Conservation (phyloP, 164 flowering plant genomes). For the Amborella trichopoda region DNA sequence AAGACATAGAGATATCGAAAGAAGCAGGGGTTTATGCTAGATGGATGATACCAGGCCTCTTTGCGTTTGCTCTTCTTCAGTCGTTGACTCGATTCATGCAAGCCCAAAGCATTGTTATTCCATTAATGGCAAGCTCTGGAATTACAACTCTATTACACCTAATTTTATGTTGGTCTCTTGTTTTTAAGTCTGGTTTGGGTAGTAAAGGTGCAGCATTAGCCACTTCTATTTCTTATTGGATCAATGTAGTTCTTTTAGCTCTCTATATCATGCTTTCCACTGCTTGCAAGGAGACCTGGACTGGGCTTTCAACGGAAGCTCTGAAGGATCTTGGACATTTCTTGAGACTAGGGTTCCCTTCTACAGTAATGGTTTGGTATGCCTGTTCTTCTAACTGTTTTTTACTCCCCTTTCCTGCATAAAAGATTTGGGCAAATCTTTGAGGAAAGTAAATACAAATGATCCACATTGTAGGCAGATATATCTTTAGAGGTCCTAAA, state of each 20-base stretch:
- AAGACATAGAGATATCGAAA: neutral
- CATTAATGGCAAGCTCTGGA: neutral
- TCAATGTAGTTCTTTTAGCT: neutral
- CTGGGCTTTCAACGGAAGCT: slow-evolving; percentile 2
- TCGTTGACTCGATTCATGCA: neutral
- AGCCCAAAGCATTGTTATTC: neutral
- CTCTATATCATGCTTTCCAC: slow-evolving; percentile 1
- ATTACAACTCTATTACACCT: neutral
- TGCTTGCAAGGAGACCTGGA: slow-evolving; percentile 1
- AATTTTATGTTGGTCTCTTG: neutral
- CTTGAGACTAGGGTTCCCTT: neutral
- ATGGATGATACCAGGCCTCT: neutral
- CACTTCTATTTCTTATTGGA: neutral
- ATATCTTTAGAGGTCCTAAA: too few relatives aligned
- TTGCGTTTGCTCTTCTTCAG: neutral
- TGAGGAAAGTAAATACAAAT: neutral
- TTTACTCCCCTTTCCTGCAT: too few relatives aligned
- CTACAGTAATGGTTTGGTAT: slow-evolving; percentile 2
- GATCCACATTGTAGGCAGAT: neutral
- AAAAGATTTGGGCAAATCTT: too few relatives aligned
- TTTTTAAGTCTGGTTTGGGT: neutral
- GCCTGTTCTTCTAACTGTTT: neutral
- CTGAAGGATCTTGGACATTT: neutral
- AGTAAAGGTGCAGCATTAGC: neutral
- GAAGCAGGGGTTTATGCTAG: neutral